These are phyloP conservation scores for Wallacemonas collosoma DNA, from an alignment of 208 protist species.

Conservation along the genomic window DNA sequence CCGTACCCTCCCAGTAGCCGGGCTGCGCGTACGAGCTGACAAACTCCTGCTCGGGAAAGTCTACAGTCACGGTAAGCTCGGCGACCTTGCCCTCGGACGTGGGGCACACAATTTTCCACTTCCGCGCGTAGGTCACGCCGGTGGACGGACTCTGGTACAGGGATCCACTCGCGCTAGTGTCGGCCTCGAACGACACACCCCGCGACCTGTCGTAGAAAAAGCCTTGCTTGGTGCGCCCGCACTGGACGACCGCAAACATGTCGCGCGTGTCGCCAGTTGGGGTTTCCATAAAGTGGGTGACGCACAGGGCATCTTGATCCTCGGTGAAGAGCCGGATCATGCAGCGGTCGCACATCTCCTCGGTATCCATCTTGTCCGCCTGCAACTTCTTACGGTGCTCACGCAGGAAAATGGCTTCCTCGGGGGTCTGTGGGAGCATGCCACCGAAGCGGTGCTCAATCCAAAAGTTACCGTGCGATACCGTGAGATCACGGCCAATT, in stretches of 20 bases:
- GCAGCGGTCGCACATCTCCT: conserved; percentile 38
- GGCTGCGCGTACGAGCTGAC: conserved; percentile 44
- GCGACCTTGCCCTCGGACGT: conserved; percentile 28
- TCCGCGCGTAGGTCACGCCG: conserved; percentile 41
- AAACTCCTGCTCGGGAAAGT: conserved; percentile 58
- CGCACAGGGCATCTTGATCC: conserved; percentile 28
- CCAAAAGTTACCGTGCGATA: conserved; percentile 42
- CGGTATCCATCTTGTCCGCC: conserved; percentile 24
- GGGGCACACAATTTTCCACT: conserved; percentile 37
- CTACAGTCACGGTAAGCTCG: conserved; percentile 36
- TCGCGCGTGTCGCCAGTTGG: conserved; percentile 6
- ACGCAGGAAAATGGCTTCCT: conserved; percentile 38
- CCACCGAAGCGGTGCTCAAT: conserved; percentile 64
- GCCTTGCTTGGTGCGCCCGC: conserved; percentile 30
- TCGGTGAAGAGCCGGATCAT: conserved; percentile 52
- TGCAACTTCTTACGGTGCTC: conserved; percentile 28
- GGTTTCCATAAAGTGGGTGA: conserved; percentile 32
- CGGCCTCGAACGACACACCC: conserved; percentile 21
- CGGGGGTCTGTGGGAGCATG: conserved; percentile 39
- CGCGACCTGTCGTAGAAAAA: conserved; percentile 30
- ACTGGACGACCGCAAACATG: conserved; percentile 34
- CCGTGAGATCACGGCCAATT: conserved; percentile 29
- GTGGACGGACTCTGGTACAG: conserved; percentile 43
- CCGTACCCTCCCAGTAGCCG: conserved; percentile 54
- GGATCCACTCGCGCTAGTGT: conserved; percentile 14